These are phyloP conservation scores for Macroventuria anomochaeta DNA, from an alignment of 2,329 filamentous ascomycete species.

Conservation along the genomic window DNA sequence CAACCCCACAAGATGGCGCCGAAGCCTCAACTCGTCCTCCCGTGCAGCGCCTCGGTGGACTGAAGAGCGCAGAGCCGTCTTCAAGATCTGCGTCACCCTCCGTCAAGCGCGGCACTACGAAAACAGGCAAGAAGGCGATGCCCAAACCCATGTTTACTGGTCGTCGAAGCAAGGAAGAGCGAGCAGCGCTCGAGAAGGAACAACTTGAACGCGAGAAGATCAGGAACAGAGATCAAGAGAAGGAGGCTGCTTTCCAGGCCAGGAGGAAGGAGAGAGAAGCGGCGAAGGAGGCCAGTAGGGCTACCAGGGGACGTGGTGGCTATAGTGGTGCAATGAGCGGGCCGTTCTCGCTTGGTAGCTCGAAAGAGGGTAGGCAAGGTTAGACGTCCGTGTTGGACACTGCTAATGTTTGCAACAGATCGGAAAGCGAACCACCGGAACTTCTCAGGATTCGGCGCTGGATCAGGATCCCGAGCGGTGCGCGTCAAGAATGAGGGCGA, in stretches of 20 bases:
- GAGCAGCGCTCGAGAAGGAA: constrained; percentile 52
- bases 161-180: constrained; percentile 53
- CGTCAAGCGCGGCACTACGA: constrained; percentile 35
- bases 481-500: constrained; percentile 43
- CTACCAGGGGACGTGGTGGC: constrained; percentile 50
- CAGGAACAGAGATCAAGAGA: constrained; percentile 44
- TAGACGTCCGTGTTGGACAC: background rate
- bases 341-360: constrained; percentile 49
- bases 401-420: constrained; percentile 27
- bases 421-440: constrained; percentile 28
- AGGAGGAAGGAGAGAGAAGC: constrained; percentile 20
- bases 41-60: constrained; percentile 37
- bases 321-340: constrained; percentile 52
- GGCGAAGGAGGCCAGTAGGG: constrained; percentile 32
- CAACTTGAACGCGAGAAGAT: constrained; percentile 48
- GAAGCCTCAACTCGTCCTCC: constrained; percentile 31
- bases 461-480: constrained; percentile 40
- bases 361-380: constrained; percentile 31
- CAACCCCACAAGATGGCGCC: constrained; percentile 25
- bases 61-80: constrained; percentile 37
- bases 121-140: constrained; percentile 37
- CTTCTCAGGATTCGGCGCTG: constrained; percentile 32
- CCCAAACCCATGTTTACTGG: constrained; percentile 52
- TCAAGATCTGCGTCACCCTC: constrained; percentile 42
- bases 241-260: constrained; percentile 29